Percentiles rank a stretch among this genome's conserved stretches.
Conservation (phyloP, 208 protist genomes). For the Crithidia bombi region DNA sequence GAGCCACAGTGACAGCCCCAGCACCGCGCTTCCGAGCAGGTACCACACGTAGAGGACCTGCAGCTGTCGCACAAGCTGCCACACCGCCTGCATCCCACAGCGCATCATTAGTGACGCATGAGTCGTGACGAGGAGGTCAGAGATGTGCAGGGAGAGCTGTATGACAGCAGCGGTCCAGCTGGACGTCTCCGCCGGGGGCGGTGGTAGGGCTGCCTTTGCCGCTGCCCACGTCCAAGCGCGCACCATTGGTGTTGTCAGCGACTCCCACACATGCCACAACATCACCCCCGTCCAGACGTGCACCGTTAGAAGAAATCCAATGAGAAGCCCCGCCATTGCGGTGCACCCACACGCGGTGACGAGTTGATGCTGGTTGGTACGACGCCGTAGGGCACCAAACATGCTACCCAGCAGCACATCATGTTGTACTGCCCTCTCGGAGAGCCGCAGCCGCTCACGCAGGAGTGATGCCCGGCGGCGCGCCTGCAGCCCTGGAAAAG, state of each 20-base stretch:
- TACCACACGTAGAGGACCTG: slow-evolving; percentile 33
- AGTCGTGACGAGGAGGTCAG: background rate
- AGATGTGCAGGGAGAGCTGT: background rate
- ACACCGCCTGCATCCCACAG: background rate
- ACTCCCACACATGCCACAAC: slow-evolving; percentile 9
- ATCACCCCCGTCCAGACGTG: slow-evolving; percentile 25
- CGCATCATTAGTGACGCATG: background rate
- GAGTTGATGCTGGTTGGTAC: slow-evolving; percentile 16
- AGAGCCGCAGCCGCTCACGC: background rate
- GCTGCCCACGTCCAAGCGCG: slow-evolving; percentile 9
- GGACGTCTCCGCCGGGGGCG: background rate
- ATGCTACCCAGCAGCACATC: background rate
- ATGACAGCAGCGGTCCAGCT: background rate
- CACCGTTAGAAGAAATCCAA: slow-evolving; percentile 23
- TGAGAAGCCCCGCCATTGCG: background rate
- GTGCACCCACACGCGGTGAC: slow-evolving; percentile 13
- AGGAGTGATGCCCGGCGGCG: background rate
- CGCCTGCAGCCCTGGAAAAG: background rate
- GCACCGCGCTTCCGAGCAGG: slow-evolving; percentile 12
- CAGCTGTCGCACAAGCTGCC: slow-evolving; percentile 10
- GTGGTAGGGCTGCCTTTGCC: background rate
- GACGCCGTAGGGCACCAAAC: slow-evolving; percentile 3
- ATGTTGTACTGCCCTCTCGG: background rate
- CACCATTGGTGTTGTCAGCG: background rate
- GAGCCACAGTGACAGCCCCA: slow-evolving; percentile 30